phyloP scores from a whole-genome alignment of 768 basidiomycete species.

The Clavaria fumosa region DNA sequence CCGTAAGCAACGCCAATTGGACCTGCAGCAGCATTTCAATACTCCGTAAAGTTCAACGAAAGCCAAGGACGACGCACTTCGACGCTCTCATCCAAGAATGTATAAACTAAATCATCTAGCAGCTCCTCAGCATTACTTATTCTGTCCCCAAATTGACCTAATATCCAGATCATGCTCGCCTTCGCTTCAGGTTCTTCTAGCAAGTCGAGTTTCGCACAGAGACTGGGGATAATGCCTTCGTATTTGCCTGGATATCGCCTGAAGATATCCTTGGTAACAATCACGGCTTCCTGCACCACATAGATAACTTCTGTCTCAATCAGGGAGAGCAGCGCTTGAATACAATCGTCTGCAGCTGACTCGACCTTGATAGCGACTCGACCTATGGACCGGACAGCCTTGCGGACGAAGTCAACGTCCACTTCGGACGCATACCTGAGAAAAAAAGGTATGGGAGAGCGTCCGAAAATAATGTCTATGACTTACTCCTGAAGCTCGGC shows the following conservation, averaged over 20 bases:
- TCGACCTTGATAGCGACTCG: constrained; percentile 97
- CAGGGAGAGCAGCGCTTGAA: constrained; percentile 68
- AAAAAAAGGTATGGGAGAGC: not conserved
- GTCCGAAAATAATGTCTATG: not conserved
- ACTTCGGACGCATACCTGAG: constrained; percentile 92
- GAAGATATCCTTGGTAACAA: constrained; percentile 98
- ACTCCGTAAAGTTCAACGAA: not conserved
- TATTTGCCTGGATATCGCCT: constrained; percentile 92
- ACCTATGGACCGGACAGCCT: constrained; percentile 94
- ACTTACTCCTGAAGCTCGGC: constrained; percentile 88
- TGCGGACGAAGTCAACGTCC: constrained; percentile 95
- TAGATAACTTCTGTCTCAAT: constrained; percentile 91
- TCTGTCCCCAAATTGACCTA: constrained; percentile 89
- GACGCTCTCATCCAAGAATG: constrained; percentile 83
- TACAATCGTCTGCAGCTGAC: constrained; percentile 77
- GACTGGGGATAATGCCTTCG: constrained; percentile 85
- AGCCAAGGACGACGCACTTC: constrained; percentile 40
- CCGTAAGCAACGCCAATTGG: constrained; percentile 87
- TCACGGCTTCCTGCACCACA: constrained; percentile 93
- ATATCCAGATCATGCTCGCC: constrained; percentile 94
- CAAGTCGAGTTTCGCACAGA: constrained; percentile 84
- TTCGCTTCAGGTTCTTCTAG: constrained; percentile 96
- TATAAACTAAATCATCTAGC: constrained; percentile 79
- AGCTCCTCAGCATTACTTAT: constrained; percentile 95
- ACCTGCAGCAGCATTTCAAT: constrained; percentile 36